A percentile compares a stretch with the other conserved stretches of the same genome.
These are phyloP conservation scores for Corinectria fuckeliana DNA, from an alignment of 2,329 filamentous ascomycete species.

Conservation along the genomic window DNA sequence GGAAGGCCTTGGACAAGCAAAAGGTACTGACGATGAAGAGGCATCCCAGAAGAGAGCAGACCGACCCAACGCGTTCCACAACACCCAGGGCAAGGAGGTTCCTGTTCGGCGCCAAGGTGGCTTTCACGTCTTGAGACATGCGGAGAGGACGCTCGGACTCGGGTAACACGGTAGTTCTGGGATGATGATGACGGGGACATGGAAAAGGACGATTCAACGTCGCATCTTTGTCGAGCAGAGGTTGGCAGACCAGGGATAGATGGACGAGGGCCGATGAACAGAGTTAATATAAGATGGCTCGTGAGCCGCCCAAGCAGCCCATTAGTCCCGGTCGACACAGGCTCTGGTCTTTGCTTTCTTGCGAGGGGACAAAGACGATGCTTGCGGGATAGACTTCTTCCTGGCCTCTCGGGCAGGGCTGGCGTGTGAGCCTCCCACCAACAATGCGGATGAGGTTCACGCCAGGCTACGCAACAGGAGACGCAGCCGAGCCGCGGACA, in stretches of 20 bases:
- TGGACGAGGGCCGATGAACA: background rate
- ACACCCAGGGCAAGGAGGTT: background rate
- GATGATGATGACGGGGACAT: background rate
- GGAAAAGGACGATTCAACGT: no score
- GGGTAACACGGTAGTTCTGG: background rate
- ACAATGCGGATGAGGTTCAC: background rate
- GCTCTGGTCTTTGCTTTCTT: background rate
- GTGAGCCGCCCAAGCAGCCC: background rate
- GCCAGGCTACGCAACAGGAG: background rate
- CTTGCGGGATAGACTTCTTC: background rate
- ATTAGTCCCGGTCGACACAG: background rate
- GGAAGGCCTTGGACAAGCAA: conserved; percentile 66
- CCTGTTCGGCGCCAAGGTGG: background rate
- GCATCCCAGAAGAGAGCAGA: conserved; percentile 11
- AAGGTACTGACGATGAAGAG: conserved; percentile 74
- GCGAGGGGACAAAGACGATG: background rate
- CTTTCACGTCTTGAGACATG: background rate
- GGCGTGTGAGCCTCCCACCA: background rate
- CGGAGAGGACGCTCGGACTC: background rate
- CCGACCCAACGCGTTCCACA: conserved; percentile 11
- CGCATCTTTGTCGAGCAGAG: background rate
- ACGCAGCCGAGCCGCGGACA: background rate
- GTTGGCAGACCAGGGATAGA: background rate
- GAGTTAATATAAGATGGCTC: background rate
- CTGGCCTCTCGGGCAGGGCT: background rate